Conservation (phyloP, 2,329 filamentous ascomycete genomes). For the Talaromyces pinophilus region DNA sequence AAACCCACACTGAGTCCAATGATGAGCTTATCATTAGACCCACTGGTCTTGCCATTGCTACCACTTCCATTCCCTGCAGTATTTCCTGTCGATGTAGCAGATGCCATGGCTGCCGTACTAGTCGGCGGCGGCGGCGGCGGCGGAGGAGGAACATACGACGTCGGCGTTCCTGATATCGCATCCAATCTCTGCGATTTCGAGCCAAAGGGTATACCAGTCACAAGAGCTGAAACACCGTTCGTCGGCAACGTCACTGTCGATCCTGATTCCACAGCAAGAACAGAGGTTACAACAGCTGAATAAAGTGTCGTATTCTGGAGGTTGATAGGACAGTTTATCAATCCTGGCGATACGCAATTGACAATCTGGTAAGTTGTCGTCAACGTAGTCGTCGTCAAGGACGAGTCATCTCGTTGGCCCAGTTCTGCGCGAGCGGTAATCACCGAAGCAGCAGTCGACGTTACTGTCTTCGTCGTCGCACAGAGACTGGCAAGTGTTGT, state of each 20-base stretch:
- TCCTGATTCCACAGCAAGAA: constrained; percentile 46
- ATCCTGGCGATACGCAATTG: constrained; percentile 45
- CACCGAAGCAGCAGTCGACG: constrained; percentile 24
- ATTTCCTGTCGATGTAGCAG: background rate
- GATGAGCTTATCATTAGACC: constrained; percentile 44
- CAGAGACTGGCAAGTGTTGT: constrained; percentile 54
- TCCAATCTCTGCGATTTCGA: constrained; percentile 39
- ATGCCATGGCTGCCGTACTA: constrained; percentile 26
- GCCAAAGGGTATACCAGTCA: constrained; percentile 48
- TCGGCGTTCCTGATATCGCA: constrained; percentile 49
- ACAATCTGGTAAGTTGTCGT: constrained; percentile 49
- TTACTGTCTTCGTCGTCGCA: constrained; percentile 34
- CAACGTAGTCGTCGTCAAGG: constrained; percentile 40
- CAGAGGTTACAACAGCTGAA: constrained; percentile 40
- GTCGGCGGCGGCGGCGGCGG: constrained; percentile 22
- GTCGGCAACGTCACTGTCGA: constrained; percentile 44
- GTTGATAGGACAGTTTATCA: constrained; percentile 55
- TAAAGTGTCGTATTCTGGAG: constrained; percentile 47
- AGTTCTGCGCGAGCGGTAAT: constrained; percentile 27
- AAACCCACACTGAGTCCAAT: constrained; percentile 53
- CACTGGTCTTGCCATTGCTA: constrained; percentile 35
- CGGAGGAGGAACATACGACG: constrained; percentile 45
- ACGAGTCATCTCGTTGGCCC: constrained; percentile 31
- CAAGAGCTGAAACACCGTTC: constrained; percentile 31
- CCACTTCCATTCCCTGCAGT: constrained; percentile 14